Evolutionary conservation across 129 eudicot species (phyloP).

Genomic region (Flaveria linearis): DNA sequence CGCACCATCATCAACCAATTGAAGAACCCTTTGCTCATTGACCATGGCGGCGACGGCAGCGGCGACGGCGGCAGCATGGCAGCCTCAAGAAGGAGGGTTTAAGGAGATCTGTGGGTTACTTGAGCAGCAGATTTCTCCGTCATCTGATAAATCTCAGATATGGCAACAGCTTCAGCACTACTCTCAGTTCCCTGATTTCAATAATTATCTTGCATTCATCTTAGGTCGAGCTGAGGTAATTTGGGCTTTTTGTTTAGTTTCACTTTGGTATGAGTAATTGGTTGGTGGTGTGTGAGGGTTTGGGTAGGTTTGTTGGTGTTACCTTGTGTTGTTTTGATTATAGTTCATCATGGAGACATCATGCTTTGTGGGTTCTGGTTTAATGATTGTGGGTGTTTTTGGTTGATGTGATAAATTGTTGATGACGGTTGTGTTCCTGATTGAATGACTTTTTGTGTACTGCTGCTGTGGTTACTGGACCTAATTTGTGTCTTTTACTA

Average conservation of each 20-base stretch:
- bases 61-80: constrained; percentile 51
- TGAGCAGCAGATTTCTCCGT: constrained; percentile 90
- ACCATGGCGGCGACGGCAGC: constrained; percentile 29
- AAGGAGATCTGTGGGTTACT: constrained; percentile 88
- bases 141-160: constrained; percentile 87
- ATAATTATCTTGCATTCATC: constrained; percentile 88
- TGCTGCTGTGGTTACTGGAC: constrained; percentile 6
- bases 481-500: neutral
- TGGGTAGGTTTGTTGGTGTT: neutral
- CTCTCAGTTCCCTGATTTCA: constrained; percentile 91
- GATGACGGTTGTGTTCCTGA: constrained; percentile 14
- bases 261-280: neutral
- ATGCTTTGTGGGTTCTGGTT: neutral
- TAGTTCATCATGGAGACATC: constrained; percentile 7
- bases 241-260: neutral
- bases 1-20: constrained; percentile 2
- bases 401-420: neutral
- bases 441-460: constrained; percentile 13
- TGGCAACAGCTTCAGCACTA: constrained; percentile 91
- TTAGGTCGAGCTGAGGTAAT: constrained; percentile 79
- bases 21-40: constrained; percentile 13
- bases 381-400: neutral
- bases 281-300: constrained; percentile 1
- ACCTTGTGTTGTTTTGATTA: neutral
- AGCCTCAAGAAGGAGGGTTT: constrained; percentile 88